Evolutionary conservation across 345 rosid genomes (phyloP), one percentile per base, ranked within the genome.

Genomic region (Physaria fendleri): DNA sequence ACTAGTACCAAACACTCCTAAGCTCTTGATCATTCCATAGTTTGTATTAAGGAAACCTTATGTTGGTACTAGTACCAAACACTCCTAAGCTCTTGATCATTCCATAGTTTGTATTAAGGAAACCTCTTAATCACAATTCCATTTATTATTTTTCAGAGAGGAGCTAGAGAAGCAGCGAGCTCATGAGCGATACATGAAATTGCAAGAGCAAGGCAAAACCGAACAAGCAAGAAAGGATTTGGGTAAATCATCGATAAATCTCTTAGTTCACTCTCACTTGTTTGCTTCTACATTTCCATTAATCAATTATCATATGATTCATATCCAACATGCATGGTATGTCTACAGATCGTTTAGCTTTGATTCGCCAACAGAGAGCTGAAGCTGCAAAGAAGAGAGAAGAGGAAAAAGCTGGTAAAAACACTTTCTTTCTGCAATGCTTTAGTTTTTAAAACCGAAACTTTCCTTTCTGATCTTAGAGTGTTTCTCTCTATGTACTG

Each of bases 121-220:
- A n/a, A n/a, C n/a, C n/a, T n/a, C n/a, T n/a, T n/a, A n/a, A n/a
- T n/a, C n/a, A n/a, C n/a, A n/a, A n/a, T n/a, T n/a, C n/a, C n/a
- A n/a, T n/a, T n/a, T n/a, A n/a, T n/a, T n/a, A n/a, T 33, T 16
- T 3, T 42, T 45, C 77, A 93, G 99, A 68, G 96, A 93, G 77
- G 99, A 89, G 76, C 62, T 93, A 34, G 97, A 93, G 77, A 93
- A 93, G 74, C 95, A 89, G 72, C 81, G 76, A 73, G 94, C 99
- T 69, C 99, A 87, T 39, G 97, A 92, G 78, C 87, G 95, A 33
- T 89, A 84, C 76, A 92, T 92, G 97, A 88, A 76, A 85, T 80
- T 93, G 74, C 99, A 89, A 61, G 99, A 93, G 69, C 99, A 93
- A 65, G 99, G 99, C 42, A 93, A 93, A 80, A 89, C 96, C 5